phyloP scores from a whole-genome alignment of 352 stramenopile genomes.

The Phytophthora litchii region DNA sequence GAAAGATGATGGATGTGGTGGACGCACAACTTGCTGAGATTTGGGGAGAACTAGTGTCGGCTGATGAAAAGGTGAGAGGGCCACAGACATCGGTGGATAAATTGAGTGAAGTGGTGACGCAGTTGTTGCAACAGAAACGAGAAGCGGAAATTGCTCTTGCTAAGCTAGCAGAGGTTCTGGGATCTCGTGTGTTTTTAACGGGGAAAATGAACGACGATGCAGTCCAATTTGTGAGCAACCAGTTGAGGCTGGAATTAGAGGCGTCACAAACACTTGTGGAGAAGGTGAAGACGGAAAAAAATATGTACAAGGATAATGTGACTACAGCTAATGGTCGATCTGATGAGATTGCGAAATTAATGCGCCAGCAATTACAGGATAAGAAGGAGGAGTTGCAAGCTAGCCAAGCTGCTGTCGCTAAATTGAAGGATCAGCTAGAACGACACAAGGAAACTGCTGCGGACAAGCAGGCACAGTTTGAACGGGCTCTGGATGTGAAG shows the following conservation, averaged over 20 bases:
- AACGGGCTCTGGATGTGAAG: constrained; percentile 58
- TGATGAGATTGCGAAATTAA: constrained; percentile 16
- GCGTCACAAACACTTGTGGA: constrained; percentile 29
- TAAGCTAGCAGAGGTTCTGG: constrained; percentile 40
- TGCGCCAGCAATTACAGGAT: constrained; percentile 47
- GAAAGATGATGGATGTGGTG: constrained; percentile 32
- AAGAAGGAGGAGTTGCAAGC: constrained; percentile 36
- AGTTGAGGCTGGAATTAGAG: constrained; percentile 39
- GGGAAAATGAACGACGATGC: constrained; percentile 38
- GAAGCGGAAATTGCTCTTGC: constrained; percentile 40
- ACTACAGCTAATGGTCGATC: not conserved
- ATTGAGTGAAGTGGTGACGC: constrained; percentile 36
- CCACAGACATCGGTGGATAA: constrained; percentile 27
- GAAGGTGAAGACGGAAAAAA: constrained; percentile 25
- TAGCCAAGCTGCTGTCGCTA: constrained; percentile 36
- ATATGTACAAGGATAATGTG: constrained; percentile 5
- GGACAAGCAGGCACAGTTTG: constrained; percentile 47
- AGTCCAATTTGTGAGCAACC: constrained; percentile 39
- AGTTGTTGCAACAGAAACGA: constrained; percentile 54
- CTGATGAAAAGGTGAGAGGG: constrained; percentile 13
- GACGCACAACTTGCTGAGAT: constrained; percentile 35
- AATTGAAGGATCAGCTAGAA: constrained; percentile 51
- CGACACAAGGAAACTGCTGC: constrained; percentile 52
- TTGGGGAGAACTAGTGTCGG: constrained; percentile 28
- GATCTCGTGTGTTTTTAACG: constrained; percentile 38